A percentile compares a stretch with the other conserved stretches of the same genome.
Conservation (phyloP, 2,329 filamentous ascomycete genomes). For the Fusarium begoniae region DNA sequence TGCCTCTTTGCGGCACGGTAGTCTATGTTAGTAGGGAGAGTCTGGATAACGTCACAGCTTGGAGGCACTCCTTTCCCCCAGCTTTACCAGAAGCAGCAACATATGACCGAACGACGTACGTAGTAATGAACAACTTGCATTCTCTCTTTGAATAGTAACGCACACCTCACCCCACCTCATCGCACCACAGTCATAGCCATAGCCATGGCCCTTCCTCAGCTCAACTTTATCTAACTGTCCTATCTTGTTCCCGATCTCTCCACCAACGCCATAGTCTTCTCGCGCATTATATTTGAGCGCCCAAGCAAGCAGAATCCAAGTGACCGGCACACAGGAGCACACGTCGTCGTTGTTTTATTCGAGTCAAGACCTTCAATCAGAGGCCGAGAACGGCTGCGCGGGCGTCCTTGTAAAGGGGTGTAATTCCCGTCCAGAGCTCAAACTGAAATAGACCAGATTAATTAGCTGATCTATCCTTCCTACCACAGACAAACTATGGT, state of each 20-base stretch:
- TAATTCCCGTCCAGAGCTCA: slow-evolving; percentile 85
- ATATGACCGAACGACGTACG: background rate
- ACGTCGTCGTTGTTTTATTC: background rate
- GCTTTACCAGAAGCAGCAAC: slow-evolving; percentile 19
- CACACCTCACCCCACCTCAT: background rate
- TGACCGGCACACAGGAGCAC: background rate
- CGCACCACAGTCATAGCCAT: background rate
- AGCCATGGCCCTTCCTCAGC: background rate
- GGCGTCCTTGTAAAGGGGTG: slow-evolving; percentile 75
- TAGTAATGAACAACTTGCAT: background rate
- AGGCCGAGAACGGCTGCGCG: slow-evolving; percentile 65
- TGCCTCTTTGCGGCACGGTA: slow-evolving; percentile 10
- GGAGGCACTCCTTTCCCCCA: background rate
- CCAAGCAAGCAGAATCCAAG: background rate
- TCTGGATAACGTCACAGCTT: slow-evolving; percentile 28
- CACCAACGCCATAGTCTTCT: slow-evolving; percentile 18
- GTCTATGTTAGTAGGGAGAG: background rate
- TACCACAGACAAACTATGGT: background rate
- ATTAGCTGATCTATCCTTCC: slow-evolving; percentile 1
- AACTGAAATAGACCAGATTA: slow-evolving; percentile 60
- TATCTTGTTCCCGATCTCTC: background rate
- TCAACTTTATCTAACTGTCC: background rate
- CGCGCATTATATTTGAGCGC: background rate
- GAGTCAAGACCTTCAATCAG: background rate
- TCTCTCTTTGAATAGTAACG: background rate